phyloP scores from a whole-genome alignment of 1,139 yeast species.

The Meyerozyma elateridarum region DNA sequence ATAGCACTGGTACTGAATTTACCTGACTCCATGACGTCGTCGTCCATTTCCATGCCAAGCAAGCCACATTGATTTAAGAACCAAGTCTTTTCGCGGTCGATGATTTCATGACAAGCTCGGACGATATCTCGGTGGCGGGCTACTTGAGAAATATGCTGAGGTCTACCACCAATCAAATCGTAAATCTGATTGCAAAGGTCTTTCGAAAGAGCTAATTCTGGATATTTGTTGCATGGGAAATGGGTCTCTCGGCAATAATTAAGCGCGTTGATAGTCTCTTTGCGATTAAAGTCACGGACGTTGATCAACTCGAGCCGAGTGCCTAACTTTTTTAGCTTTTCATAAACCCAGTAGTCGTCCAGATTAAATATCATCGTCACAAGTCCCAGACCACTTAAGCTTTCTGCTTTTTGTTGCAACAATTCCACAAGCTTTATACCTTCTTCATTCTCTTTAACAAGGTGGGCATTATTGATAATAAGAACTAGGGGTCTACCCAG shows the following conservation, averaged over 20 bases:
- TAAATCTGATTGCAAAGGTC: slow-evolving; percentile 52
- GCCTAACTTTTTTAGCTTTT: slow-evolving; percentile 65
- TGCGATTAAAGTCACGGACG: slow-evolving; percentile 59
- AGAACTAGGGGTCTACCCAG: slow-evolving; percentile 56
- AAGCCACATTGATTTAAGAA: slow-evolving; percentile 78
- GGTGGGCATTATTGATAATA: slow-evolving; percentile 70
- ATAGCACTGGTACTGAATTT: slow-evolving; percentile 75
- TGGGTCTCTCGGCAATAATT: slow-evolving; percentile 47
- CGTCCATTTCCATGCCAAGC: slow-evolving; percentile 76
- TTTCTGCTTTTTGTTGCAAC: slow-evolving; percentile 79
- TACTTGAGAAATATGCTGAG: slow-evolving; percentile 75
- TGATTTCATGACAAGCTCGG: slow-evolving; percentile 62
- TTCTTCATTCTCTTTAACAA: slow-evolving; percentile 68
- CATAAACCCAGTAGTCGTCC: slow-evolving; percentile 87
- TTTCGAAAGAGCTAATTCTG: slow-evolving; percentile 29
- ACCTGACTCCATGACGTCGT: slow-evolving; percentile 84
- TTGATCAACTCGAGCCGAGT: slow-evolving; percentile 72
- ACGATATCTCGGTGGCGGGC: slow-evolving; percentile 61
- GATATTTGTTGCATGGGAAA: slow-evolving; percentile 29
- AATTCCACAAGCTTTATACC: slow-evolving; percentile 70
- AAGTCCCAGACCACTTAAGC: slow-evolving; percentile 70
- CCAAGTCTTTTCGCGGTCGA: slow-evolving; percentile 83
- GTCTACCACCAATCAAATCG: slow-evolving; percentile 76
- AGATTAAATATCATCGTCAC: slow-evolving; percentile 74
- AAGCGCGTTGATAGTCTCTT: slow-evolving; percentile 55